A percentile compares a stretch with the other conserved stretches of the same genome.
These are phyloP conservation scores for Herpetomonas muscarum DNA, from an alignment of 208 protist genomes.

Conservation along the genomic window DNA sequence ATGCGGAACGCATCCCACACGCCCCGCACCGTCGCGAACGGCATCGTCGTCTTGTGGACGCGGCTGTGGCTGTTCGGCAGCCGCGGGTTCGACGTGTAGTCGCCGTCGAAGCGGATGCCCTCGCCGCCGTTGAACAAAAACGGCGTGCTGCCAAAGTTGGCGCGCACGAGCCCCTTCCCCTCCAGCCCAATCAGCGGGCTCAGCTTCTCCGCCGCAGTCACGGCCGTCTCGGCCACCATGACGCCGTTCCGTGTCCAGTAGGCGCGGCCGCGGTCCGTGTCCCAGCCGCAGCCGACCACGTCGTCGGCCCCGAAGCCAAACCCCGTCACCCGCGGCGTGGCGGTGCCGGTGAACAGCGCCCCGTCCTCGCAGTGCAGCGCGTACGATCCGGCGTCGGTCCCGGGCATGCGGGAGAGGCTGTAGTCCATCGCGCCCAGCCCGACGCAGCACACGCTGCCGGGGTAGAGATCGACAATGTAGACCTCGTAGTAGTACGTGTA, in stretches of 20 bases:
- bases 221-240: constrained; percentile 32
- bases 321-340: constrained; percentile 39
- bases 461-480: constrained; percentile 63
- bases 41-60: not conserved
- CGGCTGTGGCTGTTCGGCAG: too few relatives aligned
- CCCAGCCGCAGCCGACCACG: constrained; percentile 86
- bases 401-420: constrained; percentile 76
- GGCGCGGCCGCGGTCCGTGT: constrained; percentile 38
- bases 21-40: constrained; percentile 11
- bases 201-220: constrained; percentile 18
- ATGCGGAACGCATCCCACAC: constrained; percentile 77
- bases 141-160: constrained; percentile 78
- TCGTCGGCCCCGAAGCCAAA: constrained; percentile 70
- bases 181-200: constrained; percentile 76
- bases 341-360: constrained; percentile 54
- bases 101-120: not conserved
- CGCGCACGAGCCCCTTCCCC: constrained; percentile 58
- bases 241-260: constrained; percentile 88
- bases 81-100: too few relatives aligned
- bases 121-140: constrained; percentile 40
- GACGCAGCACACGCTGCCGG: constrained; percentile 53
- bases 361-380: constrained; percentile 76
- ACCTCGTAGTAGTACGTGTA: constrained; percentile 84
- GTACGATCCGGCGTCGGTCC: constrained; percentile 70
- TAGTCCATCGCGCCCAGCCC: constrained; percentile 77